Evolutionary conservation across 1,284 basidiomycete species (phyloP).

Genomic region (Apiotrichum akiyoshidainum): DNA sequence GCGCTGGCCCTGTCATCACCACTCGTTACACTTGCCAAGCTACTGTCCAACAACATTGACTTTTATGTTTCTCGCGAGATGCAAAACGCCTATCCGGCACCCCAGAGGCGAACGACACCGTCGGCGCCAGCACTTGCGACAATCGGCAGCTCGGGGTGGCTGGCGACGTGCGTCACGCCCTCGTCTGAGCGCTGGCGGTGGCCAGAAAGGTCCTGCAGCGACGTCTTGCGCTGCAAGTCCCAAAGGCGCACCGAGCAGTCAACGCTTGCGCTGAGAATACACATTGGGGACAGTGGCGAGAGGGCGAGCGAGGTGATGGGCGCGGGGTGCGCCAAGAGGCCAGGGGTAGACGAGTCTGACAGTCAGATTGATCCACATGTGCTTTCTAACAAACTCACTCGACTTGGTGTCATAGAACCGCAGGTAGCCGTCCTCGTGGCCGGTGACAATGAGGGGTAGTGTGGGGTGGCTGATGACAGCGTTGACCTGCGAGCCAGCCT

Average conservation of each 20-base stretch:
- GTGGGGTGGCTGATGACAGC: conserved; percentile 87
- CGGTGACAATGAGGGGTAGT: conserved; percentile 80
- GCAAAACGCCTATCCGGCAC: conserved; percentile 20
- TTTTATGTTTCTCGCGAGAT: not conserved
- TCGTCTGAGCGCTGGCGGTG: conserved; percentile 85
- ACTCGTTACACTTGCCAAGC: conserved; percentile 1
- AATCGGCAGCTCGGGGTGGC: conserved; percentile 73
- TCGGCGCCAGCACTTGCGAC: conserved; percentile 92
- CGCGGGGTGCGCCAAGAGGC: conserved; percentile 86
- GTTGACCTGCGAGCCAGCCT: conserved; percentile 73
- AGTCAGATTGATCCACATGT: not conserved
- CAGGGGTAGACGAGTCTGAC: conserved; percentile 68
- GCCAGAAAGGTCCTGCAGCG: conserved; percentile 80
- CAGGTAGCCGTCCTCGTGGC: conserved; percentile 90
- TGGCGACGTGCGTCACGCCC: conserved; percentile 64
- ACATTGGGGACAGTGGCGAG: conserved; percentile 65
- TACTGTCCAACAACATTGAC: not conserved
- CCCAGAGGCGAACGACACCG: conserved; percentile 82
- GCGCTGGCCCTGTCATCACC: too few species aligned
- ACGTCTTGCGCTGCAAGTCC: conserved; percentile 67
- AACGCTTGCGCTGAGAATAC: conserved; percentile 83
- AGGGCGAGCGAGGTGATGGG: conserved; percentile 87
- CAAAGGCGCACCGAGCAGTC: conserved; percentile 94
- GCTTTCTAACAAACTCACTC: conserved; percentile 52
- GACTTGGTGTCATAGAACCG: conserved; percentile 74